phyloP scores from a whole-genome alignment of 2,329 filamentous ascomycete genomes.

The Penicillium concentricum region DNA sequence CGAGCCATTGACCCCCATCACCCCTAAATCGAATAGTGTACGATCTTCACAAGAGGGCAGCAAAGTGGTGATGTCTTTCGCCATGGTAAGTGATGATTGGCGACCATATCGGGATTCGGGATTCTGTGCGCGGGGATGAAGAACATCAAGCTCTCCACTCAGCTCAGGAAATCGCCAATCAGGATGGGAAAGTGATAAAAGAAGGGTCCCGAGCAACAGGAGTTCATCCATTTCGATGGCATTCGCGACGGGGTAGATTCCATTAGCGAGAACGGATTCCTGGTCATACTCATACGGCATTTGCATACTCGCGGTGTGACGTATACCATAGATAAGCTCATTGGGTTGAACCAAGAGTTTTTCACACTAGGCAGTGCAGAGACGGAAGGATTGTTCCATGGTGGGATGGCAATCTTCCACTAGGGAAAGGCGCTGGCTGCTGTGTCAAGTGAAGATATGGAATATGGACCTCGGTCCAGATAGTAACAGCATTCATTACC shows the following conservation, averaged over 20 bases:
- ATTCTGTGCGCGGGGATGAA: not conserved
- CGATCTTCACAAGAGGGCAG: not conserved
- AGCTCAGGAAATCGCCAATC: not conserved
- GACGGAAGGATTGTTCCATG: not conserved
- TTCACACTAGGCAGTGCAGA: not conserved
- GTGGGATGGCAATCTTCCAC: not conserved
- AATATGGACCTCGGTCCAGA: conserved; percentile 6
- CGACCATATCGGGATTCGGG: not conserved
- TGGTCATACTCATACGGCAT: not conserved
- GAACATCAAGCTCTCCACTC: not conserved
- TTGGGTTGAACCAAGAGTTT: conserved; percentile 1
- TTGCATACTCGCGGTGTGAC: not conserved
- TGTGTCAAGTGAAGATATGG: conserved; percentile 3
- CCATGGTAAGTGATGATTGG: not conserved
- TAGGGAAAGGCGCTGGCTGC: not conserved
- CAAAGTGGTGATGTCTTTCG: not conserved
- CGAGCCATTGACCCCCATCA: not conserved
- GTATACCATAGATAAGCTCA: not conserved
- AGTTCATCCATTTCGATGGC: not conserved
- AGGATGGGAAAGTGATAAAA: not conserved
- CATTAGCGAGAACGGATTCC: not conserved
- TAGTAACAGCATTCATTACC: conserved; percentile 59
- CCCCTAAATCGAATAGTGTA: not conserved
- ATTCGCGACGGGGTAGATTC: not conserved
- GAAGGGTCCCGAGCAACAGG: not conserved